Conservation (phyloP, 441 rosid genomes). For the Brassica hybrid region DNA sequence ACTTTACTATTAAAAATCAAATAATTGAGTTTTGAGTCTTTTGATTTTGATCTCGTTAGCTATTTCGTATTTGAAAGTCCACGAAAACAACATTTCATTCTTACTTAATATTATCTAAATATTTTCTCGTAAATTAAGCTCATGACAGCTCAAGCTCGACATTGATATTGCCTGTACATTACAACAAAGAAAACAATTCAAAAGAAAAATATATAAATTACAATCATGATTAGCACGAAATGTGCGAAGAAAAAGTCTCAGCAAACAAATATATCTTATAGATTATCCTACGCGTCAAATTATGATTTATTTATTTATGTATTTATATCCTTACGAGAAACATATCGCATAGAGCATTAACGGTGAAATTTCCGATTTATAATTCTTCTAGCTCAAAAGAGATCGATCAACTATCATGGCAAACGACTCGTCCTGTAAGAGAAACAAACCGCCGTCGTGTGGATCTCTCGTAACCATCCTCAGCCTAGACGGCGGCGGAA, state of each 20-base stretch:
- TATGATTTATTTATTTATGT: not conserved
- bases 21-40: slow-evolving; percentile 47
- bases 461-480: slow-evolving; percentile 54
- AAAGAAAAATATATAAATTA: not conserved
- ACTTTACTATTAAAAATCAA: not conserved
- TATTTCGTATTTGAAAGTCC: slow-evolving; percentile 4
- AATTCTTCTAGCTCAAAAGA: not conserved
- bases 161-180: not conserved
- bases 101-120: not conserved
- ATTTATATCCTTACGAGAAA: slow-evolving; percentile 1
- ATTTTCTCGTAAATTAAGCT: slow-evolving; percentile 11
- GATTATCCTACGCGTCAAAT: not conserved
- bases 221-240: slow-evolving; percentile 34
- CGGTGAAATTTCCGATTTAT: not conserved
- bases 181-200: not conserved
- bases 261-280: not conserved
- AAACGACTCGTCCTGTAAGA: not conserved
- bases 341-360: not conserved
- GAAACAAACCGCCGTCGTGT: slow-evolving; percentile 44
- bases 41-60: not conserved
- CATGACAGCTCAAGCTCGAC: slow-evolving; percentile 19
- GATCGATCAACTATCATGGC: slow-evolving; percentile 40
- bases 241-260: slow-evolving; percentile 23
- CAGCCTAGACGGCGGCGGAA: slow-evolving; percentile 64
- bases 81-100: not conserved